Base-by-base conservation (phyloP, 306 rosid species). In the Psophocarpus tetragonolobus region DNA sequence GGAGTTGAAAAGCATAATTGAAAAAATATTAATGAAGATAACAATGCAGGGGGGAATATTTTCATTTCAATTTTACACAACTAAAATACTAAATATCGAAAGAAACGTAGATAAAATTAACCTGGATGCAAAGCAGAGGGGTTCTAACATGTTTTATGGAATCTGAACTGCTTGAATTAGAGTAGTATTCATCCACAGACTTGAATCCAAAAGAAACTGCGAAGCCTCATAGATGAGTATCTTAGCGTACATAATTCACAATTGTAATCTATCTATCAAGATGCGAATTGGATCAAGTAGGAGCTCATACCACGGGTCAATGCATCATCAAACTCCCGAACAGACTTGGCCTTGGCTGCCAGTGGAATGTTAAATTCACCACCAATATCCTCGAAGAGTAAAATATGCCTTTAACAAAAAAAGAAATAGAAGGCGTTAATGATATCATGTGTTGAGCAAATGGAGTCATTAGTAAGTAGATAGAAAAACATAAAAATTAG, bases 151-250 rank as follows among this genome's bases (percentile, higher is more conserved):
- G 84, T 84, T 91, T 95, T 82, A 95, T 85, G 77, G 93, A 86
- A 71, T 87, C 84, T 80, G 98, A 89, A 84, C 99, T 92, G 87
- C 96, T 54, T 30, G 99, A 89, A 63, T 85, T 83, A 24, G 75
- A 87, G 84, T 92, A 92, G 87, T 95, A 92, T 18, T 95, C 99
- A 77, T 95, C 97, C 65, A 86, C 97, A 26, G 97, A 87, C 86
- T 92, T 95, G 90, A 95, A 91, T 73, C 99, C 97, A 86, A 95
- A 92, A 81, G 99, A 95, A 84, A 92, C 97, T 95, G 96, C 84
- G 84, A 64, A 73, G 51, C 63, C 69, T 66, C 56, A 42, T 15
- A 65, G 45, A 78, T 69, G 73, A 82, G 65, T 79, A 44, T 71
- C 36, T 17, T 36, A 33, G 76, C 32, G 71, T 17, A 75, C 68